Percentiles rank a stretch among this genome's conserved stretches.
Evolutionary conservation across 2,329 filamentous ascomycete genomes (phyloP).

Genomic region (Beauveria varroae): DNA sequence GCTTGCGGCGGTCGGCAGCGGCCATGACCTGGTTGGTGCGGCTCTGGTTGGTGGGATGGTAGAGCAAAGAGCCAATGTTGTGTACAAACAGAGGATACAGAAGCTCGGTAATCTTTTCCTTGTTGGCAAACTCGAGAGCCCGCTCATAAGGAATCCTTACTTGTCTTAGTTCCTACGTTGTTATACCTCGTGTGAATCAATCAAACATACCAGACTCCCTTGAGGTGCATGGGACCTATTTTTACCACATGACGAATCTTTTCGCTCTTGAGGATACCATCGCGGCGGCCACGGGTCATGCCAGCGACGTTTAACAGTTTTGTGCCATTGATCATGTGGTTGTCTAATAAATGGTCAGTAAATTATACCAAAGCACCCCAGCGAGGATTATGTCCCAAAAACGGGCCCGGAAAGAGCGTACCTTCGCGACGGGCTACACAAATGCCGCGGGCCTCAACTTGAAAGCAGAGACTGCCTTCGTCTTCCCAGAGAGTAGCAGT

Average conservation of each 20-base stretch:
- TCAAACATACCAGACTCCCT: slow-evolving; percentile 79
- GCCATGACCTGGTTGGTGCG: slow-evolving; percentile 82
- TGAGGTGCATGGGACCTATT: slow-evolving; percentile 97
- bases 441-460: slow-evolving; percentile 92
- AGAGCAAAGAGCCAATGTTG: slow-evolving; percentile 88
- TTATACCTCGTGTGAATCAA: slow-evolving; percentile 14
- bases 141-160: slow-evolving; percentile 93
- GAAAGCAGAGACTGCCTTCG: slow-evolving; percentile 94
- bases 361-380: not conserved
- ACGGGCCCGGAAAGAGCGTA: slow-evolving; percentile 30
- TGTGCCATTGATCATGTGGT: slow-evolving; percentile 98
- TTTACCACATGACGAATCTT: slow-evolving; percentile 96
- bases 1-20: slow-evolving; percentile 69
- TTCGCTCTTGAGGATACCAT: slow-evolving; percentile 96
- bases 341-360: slow-evolving; percentile 45
- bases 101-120: slow-evolving; percentile 96
- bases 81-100: slow-evolving; percentile 96
- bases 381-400: not conserved
- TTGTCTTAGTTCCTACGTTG: slow-evolving; percentile 19
- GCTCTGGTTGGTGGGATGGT: slow-evolving; percentile 84
- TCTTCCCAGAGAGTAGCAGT: slow-evolving; percentile 98
- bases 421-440: slow-evolving; percentile 92
- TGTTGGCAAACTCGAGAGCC: slow-evolving; percentile 97
- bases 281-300: slow-evolving; percentile 91
- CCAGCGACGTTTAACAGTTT: slow-evolving; percentile 95